phyloP scores from a whole-genome alignment of 768 basidiomycete species.

The Agaricus blazei region DNA sequence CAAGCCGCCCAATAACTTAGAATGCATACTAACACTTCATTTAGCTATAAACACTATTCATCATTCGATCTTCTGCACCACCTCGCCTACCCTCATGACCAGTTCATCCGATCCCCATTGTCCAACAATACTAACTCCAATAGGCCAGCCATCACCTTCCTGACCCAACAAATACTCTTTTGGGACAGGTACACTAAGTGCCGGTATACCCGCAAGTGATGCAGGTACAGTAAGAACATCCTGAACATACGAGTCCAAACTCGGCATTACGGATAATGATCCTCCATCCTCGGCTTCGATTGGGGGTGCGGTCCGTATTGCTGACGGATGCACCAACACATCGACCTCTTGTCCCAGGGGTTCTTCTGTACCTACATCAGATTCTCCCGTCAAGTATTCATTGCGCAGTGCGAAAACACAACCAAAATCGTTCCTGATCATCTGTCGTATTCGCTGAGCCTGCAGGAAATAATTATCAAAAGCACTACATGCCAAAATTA shows the following conservation, averaged over 20 bases:
- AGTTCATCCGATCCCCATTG: conserved; percentile 79
- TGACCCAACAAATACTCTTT: conserved; percentile 25
- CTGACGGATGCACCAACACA: conserved; percentile 80
- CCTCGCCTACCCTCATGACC: conserved; percentile 47
- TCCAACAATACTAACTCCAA: conserved; percentile 79
- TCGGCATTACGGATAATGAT: conserved; percentile 4
- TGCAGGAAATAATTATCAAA: conserved; percentile 97
- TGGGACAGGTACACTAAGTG: conserved; percentile 60
- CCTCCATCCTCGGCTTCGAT: conserved; percentile 23
- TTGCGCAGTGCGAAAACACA: conserved; percentile 58
- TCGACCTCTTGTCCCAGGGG: conserved; percentile 47
- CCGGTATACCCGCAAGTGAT: conserved; percentile 85
- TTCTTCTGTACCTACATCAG: background rate
- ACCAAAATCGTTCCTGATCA: conserved; percentile 71
- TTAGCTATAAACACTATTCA: background rate
- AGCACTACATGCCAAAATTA: conserved; percentile 45
- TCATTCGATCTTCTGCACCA: conserved; percentile 12
- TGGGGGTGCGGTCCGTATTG: conserved; percentile 78
- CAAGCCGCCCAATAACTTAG: no score
- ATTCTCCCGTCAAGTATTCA: conserved; percentile 27
- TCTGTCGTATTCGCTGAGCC: conserved; percentile 75
- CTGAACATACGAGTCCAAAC: conserved; percentile 70
- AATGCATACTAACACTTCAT: background rate
- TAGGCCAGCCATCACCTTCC: conserved; percentile 65
- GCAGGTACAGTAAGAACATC: conserved; percentile 92